phyloP scores from a whole-genome alignment of 768 basidiomycete species.

The Coprinopsis sp. region DNA sequence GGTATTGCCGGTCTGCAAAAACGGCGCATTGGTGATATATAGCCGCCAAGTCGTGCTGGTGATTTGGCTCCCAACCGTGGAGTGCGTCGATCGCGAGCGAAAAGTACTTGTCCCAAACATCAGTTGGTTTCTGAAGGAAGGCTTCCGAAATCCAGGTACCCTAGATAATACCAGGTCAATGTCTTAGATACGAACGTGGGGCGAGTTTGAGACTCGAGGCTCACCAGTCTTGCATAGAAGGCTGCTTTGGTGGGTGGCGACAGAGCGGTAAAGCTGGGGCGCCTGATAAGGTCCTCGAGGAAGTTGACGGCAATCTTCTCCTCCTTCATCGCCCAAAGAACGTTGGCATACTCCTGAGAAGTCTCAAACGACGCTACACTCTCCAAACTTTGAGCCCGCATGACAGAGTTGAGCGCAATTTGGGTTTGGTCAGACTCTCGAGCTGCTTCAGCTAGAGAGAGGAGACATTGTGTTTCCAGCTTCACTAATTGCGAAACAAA shows the following conservation, averaged over 20 bases:
- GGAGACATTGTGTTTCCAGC: slow-evolving; percentile 65
- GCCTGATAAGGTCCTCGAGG: slow-evolving; percentile 39
- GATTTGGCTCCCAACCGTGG: slow-evolving; percentile 13
- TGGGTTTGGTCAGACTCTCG: slow-evolving; percentile 65
- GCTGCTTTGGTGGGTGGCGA: slow-evolving; percentile 29
- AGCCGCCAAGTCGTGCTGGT: slow-evolving; percentile 36
- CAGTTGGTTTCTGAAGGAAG: slow-evolving; percentile 69
- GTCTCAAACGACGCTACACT: slow-evolving; percentile 42
- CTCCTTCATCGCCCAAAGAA: slow-evolving; percentile 86
- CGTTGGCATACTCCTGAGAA: slow-evolving; percentile 80
- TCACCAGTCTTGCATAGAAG: slow-evolving; percentile 62
- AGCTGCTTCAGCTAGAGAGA: slow-evolving; percentile 69
- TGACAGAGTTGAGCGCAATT: slow-evolving; percentile 80
- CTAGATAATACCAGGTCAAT: slow-evolving; percentile 33
- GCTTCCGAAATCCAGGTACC: slow-evolving; percentile 91
- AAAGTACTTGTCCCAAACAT: slow-evolving; percentile 71
- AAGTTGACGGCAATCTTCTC: slow-evolving; percentile 77
- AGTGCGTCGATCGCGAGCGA: slow-evolving; percentile 45
- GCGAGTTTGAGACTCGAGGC: slow-evolving; percentile 15
- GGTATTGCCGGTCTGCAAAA: slow-evolving; percentile 88
- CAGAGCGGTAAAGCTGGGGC: not conserved
- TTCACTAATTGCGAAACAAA: slow-evolving; percentile 46
- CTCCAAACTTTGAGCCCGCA: slow-evolving; percentile 67
- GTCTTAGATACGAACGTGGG: not conserved
- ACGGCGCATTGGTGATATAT: slow-evolving; percentile 80